Evolutionary conservation across 1,139 yeast species (phyloP), one percentile per base, ranked within the genome.

Genomic region (Candida neerlandica): DNA sequence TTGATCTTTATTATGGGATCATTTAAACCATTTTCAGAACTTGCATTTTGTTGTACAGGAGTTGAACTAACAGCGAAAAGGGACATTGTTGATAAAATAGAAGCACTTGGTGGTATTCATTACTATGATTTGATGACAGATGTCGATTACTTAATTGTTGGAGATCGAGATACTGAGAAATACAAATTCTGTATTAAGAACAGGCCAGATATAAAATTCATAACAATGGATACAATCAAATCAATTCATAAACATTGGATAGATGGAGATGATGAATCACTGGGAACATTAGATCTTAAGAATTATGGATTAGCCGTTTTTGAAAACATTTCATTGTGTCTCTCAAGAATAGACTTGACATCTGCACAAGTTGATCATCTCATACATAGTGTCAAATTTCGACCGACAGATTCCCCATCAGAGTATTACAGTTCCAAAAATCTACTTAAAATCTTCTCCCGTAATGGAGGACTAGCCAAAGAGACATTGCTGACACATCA

Each of bases 121-220:
- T 75, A 76, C 51, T 73, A 76, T 43, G 87, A 86, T 59, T 71
- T 89, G 53, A 84, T 85, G 78, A 79, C 84, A 46, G 89, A 85
- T 62, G 88, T 85, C 7, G 77, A 80, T 46, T 81, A 80, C 53
- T 67, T 89, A 42, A 73, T 89, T 4, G 94, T 89, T 15, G 96
- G 94, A 1, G 77, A 77, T 49, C 64, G 82, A 32, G 71, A 79
- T 55, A 84, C 95, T 0, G 86, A 83, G 26, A 89, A 89, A 65
- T 89, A 84, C 65, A 70, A 70, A 50, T 89, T 77, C 63, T 84
- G 88, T 45, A 80, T 86, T 1, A 71, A 73, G 53, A 72, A 77
- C 49, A 69, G 96, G 50, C 67, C 72, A 43, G 94, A 88, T 62
- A 76, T 89, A 43, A 66, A 67, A 43, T 81, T 88, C 56, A 61